These are phyloP conservation scores for Sutorius eximius DNA, from an alignment of 1,284 basidiomycete genomes.

Conservation along the genomic window DNA sequence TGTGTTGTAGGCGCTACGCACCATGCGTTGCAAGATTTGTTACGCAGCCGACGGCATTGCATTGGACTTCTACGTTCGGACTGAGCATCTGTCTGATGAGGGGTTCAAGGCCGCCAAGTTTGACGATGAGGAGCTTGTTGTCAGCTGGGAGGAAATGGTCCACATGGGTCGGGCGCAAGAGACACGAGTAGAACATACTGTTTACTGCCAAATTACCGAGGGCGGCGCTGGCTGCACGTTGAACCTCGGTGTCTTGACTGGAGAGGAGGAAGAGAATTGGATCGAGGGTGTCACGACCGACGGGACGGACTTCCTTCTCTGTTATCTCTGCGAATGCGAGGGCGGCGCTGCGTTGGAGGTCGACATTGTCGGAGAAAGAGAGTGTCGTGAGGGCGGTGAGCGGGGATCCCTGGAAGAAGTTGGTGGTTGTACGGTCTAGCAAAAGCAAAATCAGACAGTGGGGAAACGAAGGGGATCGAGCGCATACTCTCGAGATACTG, in stretches of 20 bases:
- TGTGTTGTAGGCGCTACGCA: constrained; percentile 40
- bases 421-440: constrained; percentile 90
- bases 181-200: constrained; percentile 58
- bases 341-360: constrained; percentile 96
- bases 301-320: constrained; percentile 98
- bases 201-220: constrained; percentile 98
- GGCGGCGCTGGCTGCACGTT: constrained; percentile 97
- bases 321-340: constrained; percentile 99
- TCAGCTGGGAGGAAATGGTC: constrained; percentile 63
- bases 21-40: constrained; percentile 99
- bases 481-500: constrained; percentile 93
- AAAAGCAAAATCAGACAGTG: constrained; percentile 11
- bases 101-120: constrained; percentile 96
- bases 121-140: constrained; percentile 99
- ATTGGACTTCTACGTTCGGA: constrained; percentile 99
- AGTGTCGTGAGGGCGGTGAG: constrained; percentile 94
- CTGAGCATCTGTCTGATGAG: constrained; percentile 99
- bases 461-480: constrained; percentile 2
- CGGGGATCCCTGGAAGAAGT: constrained; percentile 93
- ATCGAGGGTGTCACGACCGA: constrained; percentile 96
- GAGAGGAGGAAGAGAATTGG: constrained; percentile 97
- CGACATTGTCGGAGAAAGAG: constrained; percentile 99
- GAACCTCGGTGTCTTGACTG: constrained; percentile 98
- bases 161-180: constrained; percentile 20
- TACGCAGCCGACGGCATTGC: constrained; percentile 99